Conservation (phyloP, 2,329 filamentous ascomycete genomes). For the Ustilaginoidea virens region DNA sequence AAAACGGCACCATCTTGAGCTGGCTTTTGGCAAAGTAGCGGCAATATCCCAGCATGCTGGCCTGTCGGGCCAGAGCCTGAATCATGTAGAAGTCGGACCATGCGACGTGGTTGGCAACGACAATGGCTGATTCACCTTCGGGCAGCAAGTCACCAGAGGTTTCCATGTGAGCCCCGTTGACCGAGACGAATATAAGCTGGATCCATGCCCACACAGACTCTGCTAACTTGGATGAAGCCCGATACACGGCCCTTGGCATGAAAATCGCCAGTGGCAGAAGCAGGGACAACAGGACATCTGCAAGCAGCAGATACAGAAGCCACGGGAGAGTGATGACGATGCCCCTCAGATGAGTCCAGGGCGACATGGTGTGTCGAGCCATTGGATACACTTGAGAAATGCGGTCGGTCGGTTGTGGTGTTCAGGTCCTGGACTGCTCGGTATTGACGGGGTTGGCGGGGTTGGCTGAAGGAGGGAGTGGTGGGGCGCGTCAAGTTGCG, state of each 20-base stretch:
- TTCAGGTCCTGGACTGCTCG: too few relatives aligned
- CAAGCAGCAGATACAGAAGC: constrained; percentile 33
- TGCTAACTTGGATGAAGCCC: constrained; percentile 38
- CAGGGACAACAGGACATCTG: constrained; percentile 34
- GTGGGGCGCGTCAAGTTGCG: too few relatives aligned
- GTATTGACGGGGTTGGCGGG: too few relatives aligned
- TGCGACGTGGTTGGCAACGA: constrained; percentile 43
- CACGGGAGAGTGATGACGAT: constrained; percentile 31
- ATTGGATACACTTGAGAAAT: too few relatives aligned
- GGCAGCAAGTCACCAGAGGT: constrained; percentile 37
- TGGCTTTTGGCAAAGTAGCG: constrained; percentile 48
- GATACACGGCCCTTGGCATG: constrained; percentile 34
- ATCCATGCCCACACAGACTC: constrained; percentile 40
- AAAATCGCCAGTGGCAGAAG: constrained; percentile 31
- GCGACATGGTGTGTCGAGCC: constrained; percentile 6
- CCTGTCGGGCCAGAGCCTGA: constrained; percentile 36
- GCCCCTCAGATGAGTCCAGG: constrained; percentile 25
- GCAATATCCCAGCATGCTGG: constrained; percentile 44
- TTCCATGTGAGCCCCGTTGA: constrained; percentile 37
- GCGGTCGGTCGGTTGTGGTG: too few relatives aligned
- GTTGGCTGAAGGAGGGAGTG: too few relatives aligned
- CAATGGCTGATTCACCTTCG: constrained; percentile 39
- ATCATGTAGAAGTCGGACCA: constrained; percentile 53
- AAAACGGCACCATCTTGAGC: constrained; percentile 41
- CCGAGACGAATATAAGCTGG: constrained; percentile 37